These are phyloP conservation scores for Xylaria sp. DNA, from an alignment of 2,329 filamentous ascomycete genomes.

Conservation along the genomic window DNA sequence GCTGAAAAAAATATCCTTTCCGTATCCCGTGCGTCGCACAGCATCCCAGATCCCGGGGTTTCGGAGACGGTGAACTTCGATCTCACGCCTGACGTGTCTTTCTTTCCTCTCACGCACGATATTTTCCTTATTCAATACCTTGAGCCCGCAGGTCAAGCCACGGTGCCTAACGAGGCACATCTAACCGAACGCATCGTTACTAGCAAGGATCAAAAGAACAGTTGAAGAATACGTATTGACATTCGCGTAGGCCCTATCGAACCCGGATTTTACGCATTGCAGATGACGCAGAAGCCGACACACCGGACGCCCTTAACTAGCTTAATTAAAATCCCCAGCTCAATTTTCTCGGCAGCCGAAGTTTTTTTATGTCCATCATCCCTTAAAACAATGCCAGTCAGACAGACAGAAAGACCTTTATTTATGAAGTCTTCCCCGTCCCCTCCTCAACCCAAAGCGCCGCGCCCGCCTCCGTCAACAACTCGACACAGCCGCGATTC, in stretches of 20 bases:
- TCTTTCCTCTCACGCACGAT: conserved; percentile 75
- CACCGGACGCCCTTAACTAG: too few relatives aligned
- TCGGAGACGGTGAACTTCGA: conserved; percentile 87
- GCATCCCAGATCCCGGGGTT: conserved; percentile 67
- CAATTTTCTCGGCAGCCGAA: too few relatives aligned
- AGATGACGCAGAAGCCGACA: too few relatives aligned
- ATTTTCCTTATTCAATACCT: conserved; percentile 85
- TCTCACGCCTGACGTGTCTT: conserved; percentile 85
- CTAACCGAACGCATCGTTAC: conserved; percentile 81
- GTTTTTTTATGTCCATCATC: too few relatives aligned
- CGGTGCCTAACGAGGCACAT: conserved; percentile 86
- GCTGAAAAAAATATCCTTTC: too few relatives aligned
- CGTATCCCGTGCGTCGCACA: neutral
- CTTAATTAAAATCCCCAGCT: too few relatives aligned
- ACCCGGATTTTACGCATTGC: too few relatives aligned
- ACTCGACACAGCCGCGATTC: conserved; percentile 61
- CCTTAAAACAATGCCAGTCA: too few relatives aligned
- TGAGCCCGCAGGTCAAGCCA: conserved; percentile 84
- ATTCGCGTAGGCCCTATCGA: too few relatives aligned
- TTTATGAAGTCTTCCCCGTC: conserved; percentile 8
- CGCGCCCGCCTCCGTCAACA: conserved; percentile 69
- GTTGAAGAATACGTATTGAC: neutral
- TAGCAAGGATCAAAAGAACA: too few relatives aligned
- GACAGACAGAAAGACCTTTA: too few relatives aligned
- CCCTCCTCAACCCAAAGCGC: conserved; percentile 65